These are phyloP conservation scores for Pouteria campechiana DNA, from an alignment of 179 eudicot genomes.

Conservation along the genomic window DNA sequence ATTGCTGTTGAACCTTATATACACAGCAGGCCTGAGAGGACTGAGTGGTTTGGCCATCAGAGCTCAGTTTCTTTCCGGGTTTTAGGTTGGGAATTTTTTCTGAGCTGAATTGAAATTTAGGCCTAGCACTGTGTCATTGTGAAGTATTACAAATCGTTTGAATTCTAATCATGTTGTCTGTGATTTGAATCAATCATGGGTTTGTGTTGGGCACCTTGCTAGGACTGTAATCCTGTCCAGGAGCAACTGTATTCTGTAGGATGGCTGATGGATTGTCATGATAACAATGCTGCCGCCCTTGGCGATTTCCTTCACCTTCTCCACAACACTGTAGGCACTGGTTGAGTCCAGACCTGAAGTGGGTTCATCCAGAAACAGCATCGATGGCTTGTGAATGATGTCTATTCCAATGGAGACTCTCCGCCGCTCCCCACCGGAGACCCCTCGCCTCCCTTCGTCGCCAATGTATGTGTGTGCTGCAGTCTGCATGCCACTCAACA, in stretches of 20 bases:
- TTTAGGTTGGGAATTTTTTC: too few relatives aligned
- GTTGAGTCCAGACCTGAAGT: constrained; percentile 48
- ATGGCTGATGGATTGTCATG: constrained; percentile 53
- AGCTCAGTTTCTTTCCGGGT: too few relatives aligned
- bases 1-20: too few relatives aligned
- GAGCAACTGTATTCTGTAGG: constrained; percentile 40
- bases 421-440: constrained; percentile 40
- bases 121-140: too few relatives aligned
- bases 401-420: constrained; percentile 44
- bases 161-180: too few relatives aligned
- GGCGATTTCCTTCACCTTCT: constrained; percentile 44
- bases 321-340: constrained; percentile 43
- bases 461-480: constrained; percentile 40
- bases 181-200: neutral
- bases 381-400: constrained; percentile 46
- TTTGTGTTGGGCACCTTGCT: constrained; percentile 22
- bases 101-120: too few relatives aligned
- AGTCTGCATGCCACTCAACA: too few relatives aligned
- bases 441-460: constrained; percentile 42
- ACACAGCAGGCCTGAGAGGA: too few relatives aligned
- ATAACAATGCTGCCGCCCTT: constrained; percentile 35
- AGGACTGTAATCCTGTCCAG: constrained; percentile 39
- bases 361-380: constrained; percentile 43
- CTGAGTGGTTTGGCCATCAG: too few relatives aligned
- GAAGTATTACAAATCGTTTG: too few relatives aligned